Conservation (phyloP, 116 monocot species). For the Iris pallida region DNA sequence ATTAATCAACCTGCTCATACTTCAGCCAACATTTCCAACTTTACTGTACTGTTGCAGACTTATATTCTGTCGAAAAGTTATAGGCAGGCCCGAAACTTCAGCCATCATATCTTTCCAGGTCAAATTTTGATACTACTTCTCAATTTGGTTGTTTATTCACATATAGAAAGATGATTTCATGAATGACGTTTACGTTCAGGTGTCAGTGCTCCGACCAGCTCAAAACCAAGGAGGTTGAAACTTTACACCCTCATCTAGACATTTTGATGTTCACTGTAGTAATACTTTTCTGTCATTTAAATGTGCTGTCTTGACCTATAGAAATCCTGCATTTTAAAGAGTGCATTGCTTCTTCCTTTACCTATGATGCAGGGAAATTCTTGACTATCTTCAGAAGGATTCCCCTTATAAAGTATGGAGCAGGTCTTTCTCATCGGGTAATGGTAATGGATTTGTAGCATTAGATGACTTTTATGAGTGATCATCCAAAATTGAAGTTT, state of each 20-base stretch:
- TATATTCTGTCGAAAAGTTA: constrained; percentile 10
- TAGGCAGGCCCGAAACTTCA: constrained; percentile 12
- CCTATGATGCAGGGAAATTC: constrained; percentile 29
- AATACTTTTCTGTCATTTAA: too few relatives aligned
- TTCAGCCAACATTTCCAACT: too few relatives aligned
- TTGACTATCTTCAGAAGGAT: constrained; percentile 29
- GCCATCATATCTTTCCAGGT: constrained; percentile 28
- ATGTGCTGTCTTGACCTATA: background rate
- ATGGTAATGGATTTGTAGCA: constrained; percentile 22
- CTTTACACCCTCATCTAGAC: too few relatives aligned
- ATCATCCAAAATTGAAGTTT: background rate
- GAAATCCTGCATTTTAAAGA: background rate
- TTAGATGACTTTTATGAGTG: background rate
- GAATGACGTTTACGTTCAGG: background rate
- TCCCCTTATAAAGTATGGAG: constrained; percentile 53
- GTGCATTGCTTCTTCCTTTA: background rate
- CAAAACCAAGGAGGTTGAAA: constrained; percentile 13
- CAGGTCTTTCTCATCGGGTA: constrained; percentile 60
- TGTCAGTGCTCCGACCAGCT: background rate
- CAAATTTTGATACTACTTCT: background rate
- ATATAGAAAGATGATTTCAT: background rate
- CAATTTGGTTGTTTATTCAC: background rate
- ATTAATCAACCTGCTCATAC: too few relatives aligned
- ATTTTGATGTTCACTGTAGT: too few relatives aligned
- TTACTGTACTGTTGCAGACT: too few relatives aligned